These are phyloP conservation scores for Anisodus acutangulus DNA, from an alignment of 257 asterid species.

Conservation along the genomic window DNA sequence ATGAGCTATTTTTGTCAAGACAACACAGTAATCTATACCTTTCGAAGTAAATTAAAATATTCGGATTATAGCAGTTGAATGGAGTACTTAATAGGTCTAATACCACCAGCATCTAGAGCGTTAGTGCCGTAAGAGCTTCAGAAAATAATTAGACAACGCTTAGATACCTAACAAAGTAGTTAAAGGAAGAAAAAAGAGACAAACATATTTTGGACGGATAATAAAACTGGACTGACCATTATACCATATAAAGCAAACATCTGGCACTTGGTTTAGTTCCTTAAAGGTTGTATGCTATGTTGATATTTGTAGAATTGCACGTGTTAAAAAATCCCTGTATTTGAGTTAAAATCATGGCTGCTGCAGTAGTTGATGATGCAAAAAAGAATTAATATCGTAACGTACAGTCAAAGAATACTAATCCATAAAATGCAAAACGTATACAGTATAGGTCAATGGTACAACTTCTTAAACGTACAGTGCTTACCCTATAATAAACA, in stretches of 20 bases:
- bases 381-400: too few species aligned
- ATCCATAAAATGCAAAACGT: neutral
- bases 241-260: too few species aligned
- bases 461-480: neutral
- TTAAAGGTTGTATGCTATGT: too few species aligned
- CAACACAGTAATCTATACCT: neutral
- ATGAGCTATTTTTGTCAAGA: neutral
- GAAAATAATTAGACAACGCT: neutral
- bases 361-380: too few species aligned
- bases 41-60: neutral
- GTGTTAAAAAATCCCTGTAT: neutral
- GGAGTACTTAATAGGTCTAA: conserved; percentile 2
- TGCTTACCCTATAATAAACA: neutral
- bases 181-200: neutral
- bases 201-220: too few species aligned
- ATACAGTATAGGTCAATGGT: neutral
- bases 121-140: neutral
- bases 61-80: neutral
- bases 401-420: too few species aligned
- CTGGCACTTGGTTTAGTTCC: too few species aligned
- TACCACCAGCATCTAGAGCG: conserved; percentile 5
- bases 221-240: too few species aligned
- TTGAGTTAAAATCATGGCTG: too few species aligned
- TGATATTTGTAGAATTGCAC: neutral
- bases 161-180: neutral